These are phyloP conservation scores for Skeletonema menzelii DNA, from an alignment of 108 stramenopile genomes.

Conservation along the genomic window DNA sequence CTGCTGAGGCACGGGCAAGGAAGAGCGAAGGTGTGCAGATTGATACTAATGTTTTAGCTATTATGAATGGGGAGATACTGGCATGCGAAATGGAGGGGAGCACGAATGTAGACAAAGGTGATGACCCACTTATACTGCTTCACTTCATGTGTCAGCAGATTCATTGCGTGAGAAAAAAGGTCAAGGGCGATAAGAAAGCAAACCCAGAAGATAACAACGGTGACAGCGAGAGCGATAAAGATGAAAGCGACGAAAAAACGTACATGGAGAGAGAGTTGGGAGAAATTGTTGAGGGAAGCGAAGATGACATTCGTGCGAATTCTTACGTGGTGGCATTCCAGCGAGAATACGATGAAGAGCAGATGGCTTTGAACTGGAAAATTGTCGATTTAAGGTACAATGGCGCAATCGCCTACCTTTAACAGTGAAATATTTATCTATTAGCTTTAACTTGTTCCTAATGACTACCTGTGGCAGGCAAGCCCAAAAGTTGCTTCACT, in stretches of 20 bases:
- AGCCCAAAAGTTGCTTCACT: slow-evolving; percentile 88
- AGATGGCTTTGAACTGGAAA: slow-evolving; percentile 91
- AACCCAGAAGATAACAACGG: slow-evolving; percentile 52
- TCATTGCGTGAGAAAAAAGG: slow-evolving; percentile 94
- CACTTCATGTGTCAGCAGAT: slow-evolving; percentile 99
- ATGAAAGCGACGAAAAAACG: slow-evolving; percentile 27
- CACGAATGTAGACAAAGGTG: slow-evolving; percentile 78
- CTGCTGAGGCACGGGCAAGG: slow-evolving; percentile 85
- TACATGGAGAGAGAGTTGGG: slow-evolving; percentile 71
- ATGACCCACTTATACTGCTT: slow-evolving; percentile 85
- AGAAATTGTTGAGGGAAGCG: slow-evolving; percentile 88
- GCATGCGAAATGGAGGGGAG: slow-evolving; percentile 76
- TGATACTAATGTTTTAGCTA: slow-evolving; percentile 93
- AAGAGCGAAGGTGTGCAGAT: slow-evolving; percentile 90
- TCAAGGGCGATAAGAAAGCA: slow-evolving; percentile 42
- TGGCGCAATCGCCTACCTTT: slow-evolving; percentile 58
- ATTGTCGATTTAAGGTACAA: slow-evolving; percentile 86
- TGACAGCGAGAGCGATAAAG: slow-evolving; percentile 53
- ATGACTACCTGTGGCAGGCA: slow-evolving; percentile 88
- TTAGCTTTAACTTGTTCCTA: slow-evolving; percentile 20
- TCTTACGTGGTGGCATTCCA: slow-evolving; percentile 96
- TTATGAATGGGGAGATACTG: slow-evolving; percentile 94
- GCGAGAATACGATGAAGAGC: slow-evolving; percentile 93
- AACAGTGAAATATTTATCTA: slow-evolving; percentile 1
- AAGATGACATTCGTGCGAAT: slow-evolving; percentile 92